Evolutionary conservation across 177 flowering plant genomes (phyloP).

Genomic region (Vitis hybrid): DNA sequence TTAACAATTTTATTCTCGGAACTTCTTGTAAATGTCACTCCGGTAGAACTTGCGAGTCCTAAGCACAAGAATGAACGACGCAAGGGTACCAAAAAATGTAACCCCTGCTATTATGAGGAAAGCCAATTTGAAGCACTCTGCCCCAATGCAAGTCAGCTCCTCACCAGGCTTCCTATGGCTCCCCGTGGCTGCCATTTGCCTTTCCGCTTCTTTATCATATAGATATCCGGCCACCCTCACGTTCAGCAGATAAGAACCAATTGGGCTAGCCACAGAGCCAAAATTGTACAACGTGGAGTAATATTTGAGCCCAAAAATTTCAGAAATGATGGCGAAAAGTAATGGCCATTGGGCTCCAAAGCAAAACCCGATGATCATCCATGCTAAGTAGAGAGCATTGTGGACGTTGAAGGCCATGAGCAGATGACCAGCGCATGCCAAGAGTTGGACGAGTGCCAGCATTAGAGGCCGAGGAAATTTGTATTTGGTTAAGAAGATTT

Average conservation of each 20-base stretch:
- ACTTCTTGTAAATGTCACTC: slow-evolving; percentile 24
- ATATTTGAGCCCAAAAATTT: slow-evolving; percentile 41
- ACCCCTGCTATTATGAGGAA: slow-evolving; percentile 24
- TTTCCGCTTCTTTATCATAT: slow-evolving; percentile 28
- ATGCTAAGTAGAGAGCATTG: slow-evolving; percentile 25
- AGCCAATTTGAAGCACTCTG: slow-evolving; percentile 21
- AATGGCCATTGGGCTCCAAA: slow-evolving; percentile 36
- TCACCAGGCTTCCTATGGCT: slow-evolving; percentile 16
- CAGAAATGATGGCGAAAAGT: slow-evolving; percentile 34
- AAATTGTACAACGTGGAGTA: slow-evolving; percentile 39
- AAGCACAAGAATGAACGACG: slow-evolving; percentile 22
- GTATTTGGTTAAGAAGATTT: slow-evolving; percentile 26
- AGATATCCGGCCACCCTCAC: slow-evolving; percentile 25
- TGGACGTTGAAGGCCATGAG: slow-evolving; percentile 26
- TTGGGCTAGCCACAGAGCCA: slow-evolving; percentile 29
- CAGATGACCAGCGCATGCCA: slow-evolving; percentile 27
- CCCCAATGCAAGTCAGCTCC: slow-evolving; percentile 25
- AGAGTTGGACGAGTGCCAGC: slow-evolving; percentile 17
- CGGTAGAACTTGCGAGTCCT: slow-evolving; percentile 29
- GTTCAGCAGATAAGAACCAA: slow-evolving; percentile 27
- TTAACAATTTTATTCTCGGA: slow-evolving; percentile 1
- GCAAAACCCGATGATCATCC: slow-evolving; percentile 30
- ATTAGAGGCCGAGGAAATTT: slow-evolving; percentile 34
- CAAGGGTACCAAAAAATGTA: slow-evolving; percentile 17
- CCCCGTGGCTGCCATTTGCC: slow-evolving; percentile 18